Evolutionary conservation across 306 rosid genomes (phyloP), one percentile per base, ranked within the genome.

Genomic region (Elaeagnus macrophylla): DNA sequence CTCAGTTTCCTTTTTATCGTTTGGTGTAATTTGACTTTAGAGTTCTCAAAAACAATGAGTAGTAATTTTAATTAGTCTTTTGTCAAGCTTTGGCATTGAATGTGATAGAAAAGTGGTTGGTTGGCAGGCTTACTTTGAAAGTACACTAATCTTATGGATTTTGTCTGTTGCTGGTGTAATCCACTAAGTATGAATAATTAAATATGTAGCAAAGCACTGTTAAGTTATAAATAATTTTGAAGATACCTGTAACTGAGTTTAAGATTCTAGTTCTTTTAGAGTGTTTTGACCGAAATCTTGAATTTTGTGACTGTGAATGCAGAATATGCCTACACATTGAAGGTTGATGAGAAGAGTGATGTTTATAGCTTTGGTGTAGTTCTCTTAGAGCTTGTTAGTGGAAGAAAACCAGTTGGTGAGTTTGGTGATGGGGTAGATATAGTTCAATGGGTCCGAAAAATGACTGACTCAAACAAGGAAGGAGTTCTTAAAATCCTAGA

Each of bases 401-500:
- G 97, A 19, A 75, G 94, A 67, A 91, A 86, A 61, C 97, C 97
- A 0, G 97, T 91, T 3, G 97, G 97, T 12, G 97, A 91, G 67
- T 91, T 91, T 19, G 97, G 97, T 0, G 97, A 91, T 2, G 97
- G 97, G 0, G 96, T 91, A 10, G 97, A 91, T 75, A 91, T 91
- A 20, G 97, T 91, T 54, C 95, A 86, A 41, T 91, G 97, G 97
- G 95, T 86, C 0, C 65, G 89, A 39, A 91, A 84, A 78, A 82
- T 83, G 83, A 90, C 95, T 0, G 88, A 80, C 51, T 84, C 91
- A 9, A 90, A 72, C 74, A 86, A 81, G 61, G 97, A 90, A 81
- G 88, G 84, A 35, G 94, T 82, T 20, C 68, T 79, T 5, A 90
- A 86, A 63, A 82, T 90, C 56, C 83, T 86, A 10, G 97, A 90